Conservation (phyloP, 345 rosid genomes). For the Gossypium sturtianum region DNA sequence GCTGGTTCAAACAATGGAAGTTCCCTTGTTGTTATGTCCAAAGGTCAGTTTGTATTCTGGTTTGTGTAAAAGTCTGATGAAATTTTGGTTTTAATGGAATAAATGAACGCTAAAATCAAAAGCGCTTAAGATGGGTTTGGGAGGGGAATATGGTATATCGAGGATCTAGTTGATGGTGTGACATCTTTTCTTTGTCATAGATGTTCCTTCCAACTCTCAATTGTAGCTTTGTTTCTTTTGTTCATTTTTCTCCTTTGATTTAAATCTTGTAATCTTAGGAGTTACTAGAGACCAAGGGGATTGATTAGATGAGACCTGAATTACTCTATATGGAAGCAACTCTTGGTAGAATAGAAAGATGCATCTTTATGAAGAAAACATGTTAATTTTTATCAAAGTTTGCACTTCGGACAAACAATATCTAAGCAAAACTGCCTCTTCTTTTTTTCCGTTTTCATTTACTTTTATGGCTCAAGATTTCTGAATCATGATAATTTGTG, state of each 20-base stretch:
- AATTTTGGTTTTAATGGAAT: neutral
- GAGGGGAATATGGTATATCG: too few species aligned
- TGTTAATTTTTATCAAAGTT: neutral
- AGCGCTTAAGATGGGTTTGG: neutral
- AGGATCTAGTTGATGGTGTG: neutral
- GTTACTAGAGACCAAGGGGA: neutral
- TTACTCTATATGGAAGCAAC: neutral
- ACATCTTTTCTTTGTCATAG: neutral
- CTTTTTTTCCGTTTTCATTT: neutral
- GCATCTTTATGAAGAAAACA: neutral
- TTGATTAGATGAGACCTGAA: neutral
- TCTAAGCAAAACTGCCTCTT: neutral
- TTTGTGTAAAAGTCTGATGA: neutral
- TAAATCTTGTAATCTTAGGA: neutral
- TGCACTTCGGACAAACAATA: neutral
- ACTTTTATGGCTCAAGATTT: neutral
- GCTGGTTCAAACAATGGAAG: slow-evolving; percentile 92
- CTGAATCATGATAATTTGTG: slow-evolving; percentile 14
- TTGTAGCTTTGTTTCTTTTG: neutral
- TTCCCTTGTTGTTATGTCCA: slow-evolving; percentile 96
- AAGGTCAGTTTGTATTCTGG: slow-evolving; percentile 46
- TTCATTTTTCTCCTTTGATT: neutral
- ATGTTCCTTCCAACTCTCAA: neutral
- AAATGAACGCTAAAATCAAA: neutral
- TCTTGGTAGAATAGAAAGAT: neutral